These are phyloP conservation scores for Rhynchosporium graminicola DNA, from an alignment of 2,329 filamentous ascomycete genomes.

Conservation along the genomic window DNA sequence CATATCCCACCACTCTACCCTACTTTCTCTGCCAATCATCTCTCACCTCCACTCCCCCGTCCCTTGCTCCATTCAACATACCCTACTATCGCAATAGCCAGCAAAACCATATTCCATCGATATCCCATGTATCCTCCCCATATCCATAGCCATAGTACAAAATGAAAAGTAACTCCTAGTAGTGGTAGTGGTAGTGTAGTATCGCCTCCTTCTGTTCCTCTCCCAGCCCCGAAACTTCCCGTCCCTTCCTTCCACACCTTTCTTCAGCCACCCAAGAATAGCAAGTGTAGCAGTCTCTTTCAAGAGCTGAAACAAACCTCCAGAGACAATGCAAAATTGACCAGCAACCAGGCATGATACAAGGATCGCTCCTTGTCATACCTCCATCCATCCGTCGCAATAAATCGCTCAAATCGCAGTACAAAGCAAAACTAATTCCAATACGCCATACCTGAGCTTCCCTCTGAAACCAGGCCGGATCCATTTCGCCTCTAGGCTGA, in stretches of 20 bases:
- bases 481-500: background rate
- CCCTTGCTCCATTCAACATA: no score
- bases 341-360: background rate
- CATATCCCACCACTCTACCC: no score
- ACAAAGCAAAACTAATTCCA: constrained; percentile 4
- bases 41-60: no score
- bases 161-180: background rate
- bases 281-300: background rate
- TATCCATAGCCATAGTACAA: constrained; percentile 13
- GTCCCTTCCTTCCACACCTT: background rate
- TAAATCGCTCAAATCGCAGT: constrained; percentile 1
- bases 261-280: background rate
- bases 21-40: no score
- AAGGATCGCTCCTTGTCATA: constrained; percentile 1
- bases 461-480: background rate
- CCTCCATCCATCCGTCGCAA: background rate
- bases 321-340: background rate
- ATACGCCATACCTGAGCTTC: background rate
- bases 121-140: no score
- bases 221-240: background rate
- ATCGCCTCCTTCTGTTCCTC: background rate
- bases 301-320: background rate
- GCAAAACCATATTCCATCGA: no score
- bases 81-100: no score
- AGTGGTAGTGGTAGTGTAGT: background rate